Evolutionary conservation across 768 basidiomycete species (phyloP), one percentile per base, ranked within the genome.

Genomic region (Bullera alba): DNA sequence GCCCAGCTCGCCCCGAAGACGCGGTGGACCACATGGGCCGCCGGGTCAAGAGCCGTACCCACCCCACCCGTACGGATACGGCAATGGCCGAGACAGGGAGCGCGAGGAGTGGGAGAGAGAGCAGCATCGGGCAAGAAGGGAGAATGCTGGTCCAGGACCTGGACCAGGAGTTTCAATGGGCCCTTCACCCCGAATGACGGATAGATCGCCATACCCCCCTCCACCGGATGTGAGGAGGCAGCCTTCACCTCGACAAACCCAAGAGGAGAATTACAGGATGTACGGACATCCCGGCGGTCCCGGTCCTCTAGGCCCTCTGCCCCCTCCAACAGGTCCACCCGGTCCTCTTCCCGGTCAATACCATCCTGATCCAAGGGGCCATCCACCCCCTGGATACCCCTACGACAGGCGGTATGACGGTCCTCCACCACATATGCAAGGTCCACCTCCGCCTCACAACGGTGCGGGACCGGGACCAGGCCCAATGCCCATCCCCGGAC

Each of bases 191-290:
- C 43, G 62, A 36, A 48, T 65, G 46, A 56, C 46, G 14, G 60
- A 61, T 12, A 78, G 5, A 79, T 81, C 38, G 74, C 80, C 30
- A 2, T 22, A 50, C 28, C 79, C 81, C 26, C 82, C 84, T 8
- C n/a, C 41, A n/a, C 21, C 42, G 4, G 58, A 54, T 36, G 47
- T 50, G 12, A 42, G 50, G 21, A 47, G 51, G 23, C 56, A 55
- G 35, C 55, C 57, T 4, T 58, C 59, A 3, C 61, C 61, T 36
- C 46, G 56, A 21, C 29, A 51, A n/a, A 51, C 52, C 4, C 46
- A 43, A 7, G 53, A 10, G 21, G 12, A 10, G 1, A 12, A 52
- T 25, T 46, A 39, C 39, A 43, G 57, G 8, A 47, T 32, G 17
- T 46, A 35, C n/a, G 29, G 29, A 8, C 45, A 48, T 14, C 36